These are phyloP conservation scores for Endothia cerciana DNA, from an alignment of 2,329 filamentous ascomycete genomes.

Conservation along the genomic window DNA sequence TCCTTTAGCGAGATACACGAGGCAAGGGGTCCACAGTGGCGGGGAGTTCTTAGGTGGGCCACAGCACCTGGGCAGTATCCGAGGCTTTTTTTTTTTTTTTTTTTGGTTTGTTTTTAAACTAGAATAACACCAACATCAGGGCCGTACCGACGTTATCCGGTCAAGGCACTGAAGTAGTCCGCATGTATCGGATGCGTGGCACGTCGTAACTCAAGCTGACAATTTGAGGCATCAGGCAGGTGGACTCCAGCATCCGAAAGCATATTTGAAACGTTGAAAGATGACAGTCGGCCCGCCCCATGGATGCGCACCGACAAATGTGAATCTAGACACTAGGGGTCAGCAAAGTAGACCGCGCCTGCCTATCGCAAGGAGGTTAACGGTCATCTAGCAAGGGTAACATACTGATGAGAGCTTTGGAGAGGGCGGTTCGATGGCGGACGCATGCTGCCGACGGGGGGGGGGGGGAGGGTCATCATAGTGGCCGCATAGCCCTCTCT, in stretches of 20 bases:
- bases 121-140: too few species aligned
- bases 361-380: not conserved
- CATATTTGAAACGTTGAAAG: constrained; percentile 19
- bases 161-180: too few species aligned
- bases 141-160: too few species aligned
- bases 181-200: not conserved
- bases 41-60: not conserved
- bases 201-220: not conserved
- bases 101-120: not conserved
- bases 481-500: not conserved
- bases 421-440: not conserved
- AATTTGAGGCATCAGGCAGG: not conserved
- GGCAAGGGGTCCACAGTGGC: not conserved
- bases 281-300: not conserved
- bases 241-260: constrained; percentile 4
- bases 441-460: constrained; percentile 2
- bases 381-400: not conserved
- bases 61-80: not conserved
- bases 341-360: not conserved
- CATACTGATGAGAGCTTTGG: not conserved
- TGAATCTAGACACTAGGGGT: not conserved
- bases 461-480: not conserved
- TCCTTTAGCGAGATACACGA: constrained; percentile 21
- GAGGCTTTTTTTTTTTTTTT: not conserved
- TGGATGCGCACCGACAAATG: constrained; percentile 8